Conservation (phyloP, 768 basidiomycete genomes). For the Dioszegia crocea region DNA sequence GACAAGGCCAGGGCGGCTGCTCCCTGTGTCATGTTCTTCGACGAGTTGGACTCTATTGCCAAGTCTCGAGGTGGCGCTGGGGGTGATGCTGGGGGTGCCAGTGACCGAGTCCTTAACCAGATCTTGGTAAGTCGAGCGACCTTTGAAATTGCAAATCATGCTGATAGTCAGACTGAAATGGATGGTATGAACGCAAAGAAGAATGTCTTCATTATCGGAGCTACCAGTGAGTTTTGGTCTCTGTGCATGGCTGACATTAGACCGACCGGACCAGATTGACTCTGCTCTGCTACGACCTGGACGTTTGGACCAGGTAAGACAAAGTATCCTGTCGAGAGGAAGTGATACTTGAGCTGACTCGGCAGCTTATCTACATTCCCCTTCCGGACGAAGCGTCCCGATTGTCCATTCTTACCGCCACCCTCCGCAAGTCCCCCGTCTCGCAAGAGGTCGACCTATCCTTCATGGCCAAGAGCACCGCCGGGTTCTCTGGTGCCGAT, state of each 20-base stretch:
- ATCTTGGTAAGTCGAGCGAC: constrained; percentile 47
- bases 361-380: constrained; percentile 95
- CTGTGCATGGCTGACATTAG: too few species aligned
- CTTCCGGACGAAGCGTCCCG: constrained; percentile 92
- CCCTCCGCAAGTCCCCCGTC: constrained; percentile 87
- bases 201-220: constrained; percentile 85
- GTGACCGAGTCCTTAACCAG: constrained; percentile 90
- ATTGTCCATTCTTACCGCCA: constrained; percentile 81
- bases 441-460: constrained; percentile 71
- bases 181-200: constrained; percentile 86
- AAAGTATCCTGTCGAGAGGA: background rate
- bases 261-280: constrained; percentile 94
- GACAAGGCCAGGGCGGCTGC: constrained; percentile 99
- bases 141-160: too few species aligned
- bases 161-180: constrained; percentile 65
- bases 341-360: background rate
- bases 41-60: constrained; percentile 97
- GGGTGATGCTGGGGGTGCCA: constrained; percentile 86
- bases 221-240: constrained; percentile 57
- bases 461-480: constrained; percentile 86
- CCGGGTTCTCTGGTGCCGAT: constrained; percentile 99
- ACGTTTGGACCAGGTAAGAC: constrained; percentile 71
- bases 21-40: constrained; percentile 99
- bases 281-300: constrained; percentile 96
- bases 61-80: constrained; percentile 81